Evolutionary conservation across 345 rosid species (phyloP), one percentile per base, ranked within the genome.

Genomic region (Citropsis articulata): DNA sequence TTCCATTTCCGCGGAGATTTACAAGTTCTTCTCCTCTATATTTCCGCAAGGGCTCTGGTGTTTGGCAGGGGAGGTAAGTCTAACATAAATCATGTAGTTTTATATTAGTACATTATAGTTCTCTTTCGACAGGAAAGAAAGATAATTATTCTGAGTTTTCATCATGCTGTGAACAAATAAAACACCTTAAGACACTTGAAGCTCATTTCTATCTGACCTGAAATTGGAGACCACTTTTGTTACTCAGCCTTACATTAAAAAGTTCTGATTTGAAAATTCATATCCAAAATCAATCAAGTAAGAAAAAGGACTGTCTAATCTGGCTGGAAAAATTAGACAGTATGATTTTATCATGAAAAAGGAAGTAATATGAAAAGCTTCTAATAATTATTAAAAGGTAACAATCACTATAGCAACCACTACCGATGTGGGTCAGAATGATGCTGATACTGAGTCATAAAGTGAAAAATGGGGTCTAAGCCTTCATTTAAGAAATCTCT

Each of bases 61-160:
- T 95, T 65, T 93, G 85, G 83, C 83, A 77, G 65, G 99, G 99
- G 75, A 95, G 97, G 79, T 90, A 95, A 64, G 91, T 83, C 99
- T 95, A 81, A 71, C 25, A 57, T 36, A 60, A 71, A 75, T 63
- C 66, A 33, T 45, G 67, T 63, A 69, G 14, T 27, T 36, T 2
- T 53, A 22, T 67, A 67, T 85, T 31, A 77, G 61, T 65, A 50
- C 18, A 24, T 56, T 19, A 42, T 28, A 38, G 53, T 21, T 40
- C 53, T 24, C 42, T 36, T 66, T 36, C 36, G 40, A 40, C 59
- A 71, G 33, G 4, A 21, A 60, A 62, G 24, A 38, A 69, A 53
- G 45, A 12, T 31, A 24, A 63, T 42, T 24, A 22, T 70, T 66
- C 69, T 56, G 31, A 71, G 27, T 27, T 19, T 71, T 0, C 40